Percentiles rank a stretch among this genome's conserved stretches.
These are phyloP conservation scores for Tylopilus sp. DNA, from an alignment of 768 basidiomycete species.

Conservation along the genomic window DNA sequence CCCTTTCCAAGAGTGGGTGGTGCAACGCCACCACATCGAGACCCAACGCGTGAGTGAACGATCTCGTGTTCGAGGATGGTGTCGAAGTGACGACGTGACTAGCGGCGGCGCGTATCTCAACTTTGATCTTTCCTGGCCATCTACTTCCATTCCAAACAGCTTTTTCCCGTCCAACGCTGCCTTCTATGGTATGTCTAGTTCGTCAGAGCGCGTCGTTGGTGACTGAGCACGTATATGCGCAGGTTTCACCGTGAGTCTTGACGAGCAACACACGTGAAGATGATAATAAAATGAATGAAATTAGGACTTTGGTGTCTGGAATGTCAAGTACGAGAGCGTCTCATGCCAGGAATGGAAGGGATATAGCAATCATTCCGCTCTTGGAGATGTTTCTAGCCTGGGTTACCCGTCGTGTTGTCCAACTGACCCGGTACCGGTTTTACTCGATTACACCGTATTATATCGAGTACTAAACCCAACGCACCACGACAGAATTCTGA, in stretches of 20 bases:
- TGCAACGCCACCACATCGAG: constrained; percentile 62
- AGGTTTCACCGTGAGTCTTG: constrained; percentile 39
- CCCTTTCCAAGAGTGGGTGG: constrained; percentile 59
- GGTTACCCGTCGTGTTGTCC: constrained; percentile 71
- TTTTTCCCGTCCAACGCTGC: constrained; percentile 74
- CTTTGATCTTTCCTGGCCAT: constrained; percentile 82
- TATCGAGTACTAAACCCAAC: constrained; percentile 5
- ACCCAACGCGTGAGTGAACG: constrained; percentile 56
- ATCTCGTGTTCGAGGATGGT: not conserved
- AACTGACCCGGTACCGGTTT: constrained; percentile 54
- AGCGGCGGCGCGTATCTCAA: constrained; percentile 72
- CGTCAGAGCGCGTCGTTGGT: not conserved
- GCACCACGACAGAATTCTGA: constrained; percentile 34
- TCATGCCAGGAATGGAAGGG: constrained; percentile 70
- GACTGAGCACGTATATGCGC: constrained; percentile 31
- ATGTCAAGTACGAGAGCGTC: constrained; percentile 65
- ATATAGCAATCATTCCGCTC: constrained; percentile 49
- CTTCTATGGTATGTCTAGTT: constrained; percentile 50
- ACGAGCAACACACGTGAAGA: not conserved
- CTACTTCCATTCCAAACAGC: constrained; percentile 58
- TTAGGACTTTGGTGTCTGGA: constrained; percentile 88
- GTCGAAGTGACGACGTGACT: constrained; percentile 2
- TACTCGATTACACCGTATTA: not conserved
- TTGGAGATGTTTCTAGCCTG: constrained; percentile 63
- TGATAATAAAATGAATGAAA: not conserved